A percentile compares a stretch with the other conserved stretches of the same genome.
These are phyloP conservation scores for Coemansia aciculifera DNA, from an alignment of 192 early-diverging fungal genomes.

Conservation along the genomic window DNA sequence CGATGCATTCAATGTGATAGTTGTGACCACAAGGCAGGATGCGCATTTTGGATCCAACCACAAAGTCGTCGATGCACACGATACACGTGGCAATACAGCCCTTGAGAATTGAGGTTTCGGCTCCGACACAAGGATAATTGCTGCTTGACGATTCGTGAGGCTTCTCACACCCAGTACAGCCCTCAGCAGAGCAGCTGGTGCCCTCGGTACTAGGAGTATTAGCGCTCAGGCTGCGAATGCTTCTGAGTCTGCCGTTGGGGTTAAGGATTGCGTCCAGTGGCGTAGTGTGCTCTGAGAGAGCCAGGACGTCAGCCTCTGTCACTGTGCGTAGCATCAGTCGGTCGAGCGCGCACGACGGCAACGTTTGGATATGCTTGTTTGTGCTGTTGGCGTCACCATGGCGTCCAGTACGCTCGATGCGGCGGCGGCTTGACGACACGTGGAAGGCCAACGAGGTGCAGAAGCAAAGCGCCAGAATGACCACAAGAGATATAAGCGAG, in stretches of 20 bases:
- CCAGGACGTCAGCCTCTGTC: conserved; percentile 29
- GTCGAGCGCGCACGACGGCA: conserved; percentile 49
- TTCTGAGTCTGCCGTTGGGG: conserved; percentile 16
- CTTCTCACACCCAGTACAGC: neutral
- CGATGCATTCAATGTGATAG: conserved; percentile 60
- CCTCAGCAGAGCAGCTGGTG: neutral
- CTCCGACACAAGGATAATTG: neutral
- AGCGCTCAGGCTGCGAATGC: neutral
- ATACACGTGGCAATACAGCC: conserved; percentile 54
- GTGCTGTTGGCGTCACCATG: neutral
- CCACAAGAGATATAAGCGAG: conserved; percentile 45
- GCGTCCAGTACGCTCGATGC: neutral
- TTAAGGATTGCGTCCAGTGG: conserved; percentile 46
- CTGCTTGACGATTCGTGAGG: neutral
- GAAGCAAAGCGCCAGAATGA: conserved; percentile 47
- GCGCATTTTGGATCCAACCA: conserved; percentile 48
- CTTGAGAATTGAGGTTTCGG: conserved; percentile 9
- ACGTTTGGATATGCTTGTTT: conserved; percentile 38
- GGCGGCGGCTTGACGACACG: conserved; percentile 25
- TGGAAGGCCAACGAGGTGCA: conserved; percentile 47
- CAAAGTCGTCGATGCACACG: conserved; percentile 58
- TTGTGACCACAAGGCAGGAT: conserved; percentile 58
- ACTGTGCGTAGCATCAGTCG: conserved; percentile 45
- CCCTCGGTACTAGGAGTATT: neutral
- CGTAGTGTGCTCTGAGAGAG: conserved; percentile 38